These are phyloP conservation scores for Geotrichum phurueaensis DNA, from an alignment of 1,139 yeast species.

Conservation along the genomic window DNA sequence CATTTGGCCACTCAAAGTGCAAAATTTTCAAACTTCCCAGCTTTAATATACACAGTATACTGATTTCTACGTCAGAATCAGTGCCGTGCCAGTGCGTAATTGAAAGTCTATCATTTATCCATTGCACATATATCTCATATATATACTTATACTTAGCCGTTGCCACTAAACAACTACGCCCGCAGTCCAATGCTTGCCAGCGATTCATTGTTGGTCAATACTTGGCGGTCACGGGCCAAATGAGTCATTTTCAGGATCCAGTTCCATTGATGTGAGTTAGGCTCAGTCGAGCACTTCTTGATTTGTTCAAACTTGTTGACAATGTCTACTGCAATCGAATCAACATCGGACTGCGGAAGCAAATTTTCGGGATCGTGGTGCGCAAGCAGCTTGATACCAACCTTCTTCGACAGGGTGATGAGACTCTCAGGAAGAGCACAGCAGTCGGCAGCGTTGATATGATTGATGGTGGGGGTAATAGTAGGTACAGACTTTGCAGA, in stretches of 20 bases:
- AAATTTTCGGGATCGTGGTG: slow-evolving; percentile 32
- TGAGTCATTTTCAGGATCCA: slow-evolving; percentile 30
- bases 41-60: not conserved
- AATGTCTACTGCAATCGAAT: slow-evolving; percentile 6
- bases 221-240: slow-evolving; percentile 29
- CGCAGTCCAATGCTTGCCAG: slow-evolving; percentile 19
- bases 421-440: slow-evolving; percentile 33
- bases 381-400: slow-evolving; percentile 29
- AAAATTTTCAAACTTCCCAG: not conserved
- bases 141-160: not conserved
- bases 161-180: not conserved
- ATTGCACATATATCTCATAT: not conserved
- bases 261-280: slow-evolving; percentile 22
- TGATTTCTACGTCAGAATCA: not conserved
- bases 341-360: slow-evolving; percentile 22
- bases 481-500: slow-evolving; percentile 14
- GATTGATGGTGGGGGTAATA: slow-evolving; percentile 27
- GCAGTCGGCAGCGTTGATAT: slow-evolving; percentile 33
- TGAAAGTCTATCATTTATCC: not conserved
- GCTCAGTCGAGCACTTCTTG: slow-evolving; percentile 1
- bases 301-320: slow-evolving; percentile 5
- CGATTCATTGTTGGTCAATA: slow-evolving; percentile 28
- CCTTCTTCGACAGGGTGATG: slow-evolving; percentile 25
- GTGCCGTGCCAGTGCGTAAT: not conserved
- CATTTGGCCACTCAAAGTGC: too few relatives aligned